A percentile compares a stretch with the other conserved stretches of the same genome.
Evolutionary conservation across 768 basidiomycete species (phyloP).

Genomic region (Cystofilobasidium ferigula): DNA sequence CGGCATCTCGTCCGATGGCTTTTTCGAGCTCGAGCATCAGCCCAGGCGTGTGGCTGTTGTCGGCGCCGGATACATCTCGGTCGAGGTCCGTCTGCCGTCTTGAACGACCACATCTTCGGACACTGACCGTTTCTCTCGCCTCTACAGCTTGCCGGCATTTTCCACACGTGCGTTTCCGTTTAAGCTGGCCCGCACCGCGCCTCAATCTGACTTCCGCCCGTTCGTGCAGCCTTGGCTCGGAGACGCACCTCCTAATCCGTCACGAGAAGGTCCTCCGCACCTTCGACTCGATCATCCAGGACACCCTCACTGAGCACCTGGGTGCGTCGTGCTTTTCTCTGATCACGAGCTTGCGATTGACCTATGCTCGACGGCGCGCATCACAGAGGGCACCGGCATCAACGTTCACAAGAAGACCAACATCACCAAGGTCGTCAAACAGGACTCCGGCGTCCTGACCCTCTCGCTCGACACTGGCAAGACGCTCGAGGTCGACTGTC

Average conservation of each 20-base stretch:
- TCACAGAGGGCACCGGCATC: slow-evolving; percentile 71
- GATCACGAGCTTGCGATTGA: not conserved
- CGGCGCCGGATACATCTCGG: slow-evolving; percentile 95
- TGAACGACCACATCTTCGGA: not conserved
- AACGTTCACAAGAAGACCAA: slow-evolving; percentile 69
- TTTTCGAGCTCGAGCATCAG: slow-evolving; percentile 82
- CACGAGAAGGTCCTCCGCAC: slow-evolving; percentile 79
- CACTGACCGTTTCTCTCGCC: not conserved
- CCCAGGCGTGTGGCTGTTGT: slow-evolving; percentile 88
- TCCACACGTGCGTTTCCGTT: slow-evolving; percentile 48
- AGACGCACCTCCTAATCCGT: slow-evolving; percentile 86
- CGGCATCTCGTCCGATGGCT: slow-evolving; percentile 89
- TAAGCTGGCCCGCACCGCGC: not conserved
- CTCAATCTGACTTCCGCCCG: not conserved
- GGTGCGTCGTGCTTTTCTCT: slow-evolving; percentile 28
- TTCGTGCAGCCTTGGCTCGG: slow-evolving; percentile 44
- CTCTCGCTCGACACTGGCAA: slow-evolving; percentile 66
- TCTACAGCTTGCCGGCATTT: slow-evolving; percentile 66
- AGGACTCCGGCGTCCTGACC: slow-evolving; percentile 50
- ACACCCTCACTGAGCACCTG: slow-evolving; percentile 80
- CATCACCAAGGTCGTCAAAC: slow-evolving; percentile 64
- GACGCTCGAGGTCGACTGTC: slow-evolving; percentile 66
- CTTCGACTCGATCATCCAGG: slow-evolving; percentile 78
- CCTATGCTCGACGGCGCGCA: not conserved
- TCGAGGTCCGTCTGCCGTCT: slow-evolving; percentile 45